phyloP scores from a whole-genome alignment of 768 basidiomycete species.

The Mrakia frigida region DNA sequence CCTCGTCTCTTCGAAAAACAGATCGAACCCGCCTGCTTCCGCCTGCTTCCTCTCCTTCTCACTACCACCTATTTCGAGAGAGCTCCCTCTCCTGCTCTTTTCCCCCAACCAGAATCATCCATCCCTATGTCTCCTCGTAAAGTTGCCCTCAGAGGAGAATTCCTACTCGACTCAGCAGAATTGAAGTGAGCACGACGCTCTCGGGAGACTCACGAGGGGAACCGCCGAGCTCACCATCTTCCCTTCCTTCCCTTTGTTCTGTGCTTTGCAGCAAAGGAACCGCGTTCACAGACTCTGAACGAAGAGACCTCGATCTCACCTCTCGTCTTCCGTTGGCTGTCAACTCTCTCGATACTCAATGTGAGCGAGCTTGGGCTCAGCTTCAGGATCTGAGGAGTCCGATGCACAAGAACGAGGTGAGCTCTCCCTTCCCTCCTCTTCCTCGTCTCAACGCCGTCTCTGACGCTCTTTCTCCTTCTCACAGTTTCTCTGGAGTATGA shows the following conservation, averaged over 20 bases:
- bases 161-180: too few species aligned
- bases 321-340: constrained; percentile 11
- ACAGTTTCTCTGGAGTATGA: too few species aligned
- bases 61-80: too few species aligned
- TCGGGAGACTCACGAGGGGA: not conserved
- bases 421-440: not conserved
- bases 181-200: not conserved
- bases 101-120: too few species aligned
- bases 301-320: constrained; percentile 17
- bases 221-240: not conserved
- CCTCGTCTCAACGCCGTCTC: not conserved
- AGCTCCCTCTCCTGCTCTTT: too few species aligned
- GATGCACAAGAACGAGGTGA: not conserved
- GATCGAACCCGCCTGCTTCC: too few species aligned
- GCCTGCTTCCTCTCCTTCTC: too few species aligned
- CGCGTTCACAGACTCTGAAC: constrained; percentile 20
- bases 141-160: too few species aligned
- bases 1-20: too few species aligned
- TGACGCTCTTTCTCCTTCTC: too few species aligned
- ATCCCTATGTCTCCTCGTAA: too few species aligned
- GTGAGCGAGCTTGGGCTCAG: not conserved
- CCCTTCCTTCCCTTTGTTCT: not conserved
- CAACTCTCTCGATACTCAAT: constrained; percentile 10
- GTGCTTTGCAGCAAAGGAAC: constrained; percentile 15
- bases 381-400: not conserved